phyloP scores from a whole-genome alignment of 2,329 filamentous ascomycete genomes.

The Fusarium goolgardi region DNA sequence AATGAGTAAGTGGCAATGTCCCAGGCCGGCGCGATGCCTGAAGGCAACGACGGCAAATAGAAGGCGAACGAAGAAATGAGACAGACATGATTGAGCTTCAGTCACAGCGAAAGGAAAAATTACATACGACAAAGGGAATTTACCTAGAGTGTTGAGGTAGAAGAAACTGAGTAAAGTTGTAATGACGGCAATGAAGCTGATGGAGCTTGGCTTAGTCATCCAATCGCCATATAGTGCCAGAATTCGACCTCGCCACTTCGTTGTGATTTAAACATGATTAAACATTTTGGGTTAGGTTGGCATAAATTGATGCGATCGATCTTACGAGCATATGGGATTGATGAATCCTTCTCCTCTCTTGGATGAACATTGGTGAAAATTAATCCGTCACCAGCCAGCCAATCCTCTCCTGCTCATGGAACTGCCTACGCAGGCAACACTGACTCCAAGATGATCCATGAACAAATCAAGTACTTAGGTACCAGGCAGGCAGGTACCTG shows the following conservation, averaged over 20 bases:
- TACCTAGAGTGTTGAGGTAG: background rate
- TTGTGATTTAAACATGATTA: background rate
- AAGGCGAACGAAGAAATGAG: slow-evolving; percentile 2
- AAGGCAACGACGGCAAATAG: slow-evolving; percentile 41
- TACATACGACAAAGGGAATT: background rate
- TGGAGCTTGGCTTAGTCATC: slow-evolving; percentile 35
- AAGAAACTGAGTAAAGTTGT: slow-evolving; percentile 2
- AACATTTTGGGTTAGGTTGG: background rate
- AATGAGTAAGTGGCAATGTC: slow-evolving; percentile 18
- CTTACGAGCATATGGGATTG: background rate
- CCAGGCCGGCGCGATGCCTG: slow-evolving; percentile 17
- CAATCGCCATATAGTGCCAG: background rate
- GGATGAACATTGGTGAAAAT: background rate
- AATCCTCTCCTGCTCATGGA: background rate
- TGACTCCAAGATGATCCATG: background rate
- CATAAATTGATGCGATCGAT: background rate
- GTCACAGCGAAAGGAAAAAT: background rate
- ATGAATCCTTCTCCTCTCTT: background rate
- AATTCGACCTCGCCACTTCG: slow-evolving; percentile 5
- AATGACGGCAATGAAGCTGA: slow-evolving; percentile 30
- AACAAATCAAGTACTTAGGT: background rate
- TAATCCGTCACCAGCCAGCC: background rate
- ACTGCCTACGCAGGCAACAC: background rate
- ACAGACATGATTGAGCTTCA: slow-evolving; percentile 2
- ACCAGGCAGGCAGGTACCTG: background rate